Base-by-base conservation (phyloP, 2,329 filamentous ascomycete genomes). In the Penicillium expansum region DNA sequence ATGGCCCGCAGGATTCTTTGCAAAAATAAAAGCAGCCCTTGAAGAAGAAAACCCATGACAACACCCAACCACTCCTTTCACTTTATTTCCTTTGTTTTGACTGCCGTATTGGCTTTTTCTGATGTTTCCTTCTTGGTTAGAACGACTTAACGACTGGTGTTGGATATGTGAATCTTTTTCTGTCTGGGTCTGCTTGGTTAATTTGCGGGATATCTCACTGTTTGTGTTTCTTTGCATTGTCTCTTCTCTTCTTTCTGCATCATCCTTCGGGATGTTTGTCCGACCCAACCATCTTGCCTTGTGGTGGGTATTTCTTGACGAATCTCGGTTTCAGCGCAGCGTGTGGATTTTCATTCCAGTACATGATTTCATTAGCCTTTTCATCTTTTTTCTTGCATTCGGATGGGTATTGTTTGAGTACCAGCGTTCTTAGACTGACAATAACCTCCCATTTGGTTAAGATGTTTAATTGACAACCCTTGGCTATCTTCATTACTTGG, bases 1-100 rank as follows among this genome's bases (percentile, higher is more conserved):
- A 33, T 81, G 79, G 79, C 78, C 78, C 0, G 74, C 73, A 20
- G 76, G 76, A 13, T 79, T 80, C 58, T 79, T 79, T 59, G 75
- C 76, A 37, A 79, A 79, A 63, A 75, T 80, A 56, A 77, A 75
- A 67, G 71, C 76, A 55, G 76, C 77, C 2, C 62, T 78, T 55
- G 76, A 79, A 69, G 75, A 76, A 63, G 76, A 76, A 59, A 69
- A 70, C 54, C 44, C 64, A 55, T 73, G 57, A 72, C 57, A 44
- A 45, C 54, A 45, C 48, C 48, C 45, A 62, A 61, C 56, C 47
- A 54, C 58, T 63, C 62, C 52, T 61, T 59, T 57, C 42, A 60
- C 53, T 42, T 11, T 16, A 49, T 69, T 66, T 65, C 67, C 48
- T 71, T 67, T 67, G 62, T 69, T 53, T 55, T 48, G 33, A 51